phyloP scores from a whole-genome alignment of 2,329 filamentous ascomycete genomes.

The Beauveria asiatica region DNA sequence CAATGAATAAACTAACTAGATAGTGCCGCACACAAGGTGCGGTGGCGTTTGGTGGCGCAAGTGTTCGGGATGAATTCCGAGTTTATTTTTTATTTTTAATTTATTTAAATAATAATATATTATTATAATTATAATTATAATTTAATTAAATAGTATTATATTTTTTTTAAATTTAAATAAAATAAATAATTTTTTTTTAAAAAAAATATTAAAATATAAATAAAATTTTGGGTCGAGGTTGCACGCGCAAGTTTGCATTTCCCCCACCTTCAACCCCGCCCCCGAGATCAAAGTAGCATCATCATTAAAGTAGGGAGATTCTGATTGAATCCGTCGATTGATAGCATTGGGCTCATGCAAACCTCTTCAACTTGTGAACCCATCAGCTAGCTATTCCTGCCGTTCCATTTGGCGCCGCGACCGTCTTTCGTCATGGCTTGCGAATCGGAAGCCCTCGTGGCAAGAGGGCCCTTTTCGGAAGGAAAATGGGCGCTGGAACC shows the following conservation, averaged over 20 bases:
- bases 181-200: too few species aligned
- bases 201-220: too few species aligned
- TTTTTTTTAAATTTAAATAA: too few species aligned
- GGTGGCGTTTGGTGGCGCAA: neutral
- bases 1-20: too few species aligned
- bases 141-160: too few species aligned
- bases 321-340: neutral
- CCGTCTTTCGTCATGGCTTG: constrained; percentile 14
- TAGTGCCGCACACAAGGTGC: too few species aligned
- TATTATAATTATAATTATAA: too few species aligned
- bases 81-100: too few species aligned
- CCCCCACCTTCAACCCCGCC: constrained; percentile 5
- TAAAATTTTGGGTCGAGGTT: neutral
- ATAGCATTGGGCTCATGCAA: neutral
- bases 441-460: constrained; percentile 22
- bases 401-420: neutral
- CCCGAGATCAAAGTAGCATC: neutral
- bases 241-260: neutral
- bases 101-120: too few species aligned
- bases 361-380: neutral
- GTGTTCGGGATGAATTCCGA: neutral
- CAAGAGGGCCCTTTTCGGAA: constrained; percentile 23
- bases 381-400: neutral
- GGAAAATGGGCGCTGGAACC: constrained; percentile 25
- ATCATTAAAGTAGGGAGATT: too few species aligned